phyloP scores from a whole-genome alignment of 177 flowering plant species.

The Vitis hybrid region DNA sequence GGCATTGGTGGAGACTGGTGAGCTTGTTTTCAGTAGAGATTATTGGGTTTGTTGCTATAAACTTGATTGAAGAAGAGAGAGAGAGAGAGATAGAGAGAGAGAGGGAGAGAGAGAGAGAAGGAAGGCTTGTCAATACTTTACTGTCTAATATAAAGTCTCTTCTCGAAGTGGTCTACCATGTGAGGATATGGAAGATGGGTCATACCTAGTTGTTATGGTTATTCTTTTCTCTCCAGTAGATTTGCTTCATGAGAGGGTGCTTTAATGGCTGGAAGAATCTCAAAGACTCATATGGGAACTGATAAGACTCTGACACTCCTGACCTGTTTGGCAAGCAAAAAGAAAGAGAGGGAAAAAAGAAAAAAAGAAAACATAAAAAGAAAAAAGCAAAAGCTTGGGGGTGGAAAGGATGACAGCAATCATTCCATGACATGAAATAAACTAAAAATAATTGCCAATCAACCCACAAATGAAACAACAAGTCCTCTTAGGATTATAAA shows the following conservation, averaged over 20 bases:
- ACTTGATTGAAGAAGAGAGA: too few relatives aligned
- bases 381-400: background rate
- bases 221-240: background rate
- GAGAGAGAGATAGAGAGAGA: too few relatives aligned
- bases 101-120: too few relatives aligned
- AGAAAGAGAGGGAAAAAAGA: background rate
- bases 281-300: constrained; percentile 14
- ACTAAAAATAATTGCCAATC: background rate
- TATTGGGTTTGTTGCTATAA: background rate
- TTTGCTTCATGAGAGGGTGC: constrained; percentile 8
- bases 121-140: too few relatives aligned
- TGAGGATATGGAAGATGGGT: constrained; percentile 7
- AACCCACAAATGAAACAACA: constrained; percentile 6
- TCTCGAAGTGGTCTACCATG: constrained; percentile 9
- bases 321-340: constrained; percentile 19
- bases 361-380: background rate
- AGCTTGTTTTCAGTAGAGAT: background rate
- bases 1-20: background rate
- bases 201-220: constrained; percentile 4
- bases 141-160: background rate
- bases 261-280: constrained; percentile 28
- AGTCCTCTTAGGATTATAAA: too few relatives aligned
- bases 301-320: constrained; percentile 23
- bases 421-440: constrained; percentile 18
- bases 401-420: constrained; percentile 26